These are phyloP conservation scores for Didymellaceae sp. DNA, from an alignment of 2,329 filamentous ascomycete species.

Conservation along the genomic window DNA sequence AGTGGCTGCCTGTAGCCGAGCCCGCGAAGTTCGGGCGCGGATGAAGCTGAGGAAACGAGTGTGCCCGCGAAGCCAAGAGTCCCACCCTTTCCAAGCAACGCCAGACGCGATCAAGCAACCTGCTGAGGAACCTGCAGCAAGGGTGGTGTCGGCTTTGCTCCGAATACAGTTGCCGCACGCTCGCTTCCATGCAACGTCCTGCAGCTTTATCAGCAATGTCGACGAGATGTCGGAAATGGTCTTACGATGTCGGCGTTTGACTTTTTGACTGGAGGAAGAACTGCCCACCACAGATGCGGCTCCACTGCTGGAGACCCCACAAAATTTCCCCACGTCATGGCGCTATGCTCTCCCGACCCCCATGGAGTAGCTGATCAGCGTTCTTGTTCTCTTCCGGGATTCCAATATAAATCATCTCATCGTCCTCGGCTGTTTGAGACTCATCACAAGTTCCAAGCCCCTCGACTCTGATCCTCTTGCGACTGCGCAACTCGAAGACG, in stretches of 20 bases:
- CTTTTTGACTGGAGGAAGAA: constrained; percentile 33
- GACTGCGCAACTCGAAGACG: not conserved
- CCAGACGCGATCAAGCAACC: constrained; percentile 12
- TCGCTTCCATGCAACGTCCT: constrained; percentile 7
- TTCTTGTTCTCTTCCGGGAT: constrained; percentile 2
- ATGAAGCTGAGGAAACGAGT: not conserved
- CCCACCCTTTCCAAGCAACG: constrained; percentile 7
- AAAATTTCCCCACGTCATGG: constrained; percentile 23
- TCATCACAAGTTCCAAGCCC: constrained; percentile 1
- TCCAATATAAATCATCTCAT: constrained; percentile 8
- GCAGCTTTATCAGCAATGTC: constrained; percentile 6
- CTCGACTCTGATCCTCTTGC: not conserved
- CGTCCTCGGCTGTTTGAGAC: not conserved
- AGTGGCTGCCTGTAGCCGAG: too few relatives aligned
- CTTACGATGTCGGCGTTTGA: constrained; percentile 22
- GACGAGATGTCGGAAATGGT: constrained; percentile 2
- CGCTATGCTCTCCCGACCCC: constrained; percentile 16
- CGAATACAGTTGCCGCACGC: constrained; percentile 13
- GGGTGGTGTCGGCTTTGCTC: constrained; percentile 3
- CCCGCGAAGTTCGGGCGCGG: not conserved
- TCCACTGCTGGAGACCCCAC: constrained; percentile 31
- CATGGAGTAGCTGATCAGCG: constrained; percentile 12
- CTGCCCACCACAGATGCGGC: constrained; percentile 16
- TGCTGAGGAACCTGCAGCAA: not conserved
- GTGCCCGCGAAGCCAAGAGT: constrained; percentile 5